These are phyloP conservation scores for Cladosporium colombiae DNA, from an alignment of 2,329 filamentous ascomycete genomes.

Conservation along the genomic window DNA sequence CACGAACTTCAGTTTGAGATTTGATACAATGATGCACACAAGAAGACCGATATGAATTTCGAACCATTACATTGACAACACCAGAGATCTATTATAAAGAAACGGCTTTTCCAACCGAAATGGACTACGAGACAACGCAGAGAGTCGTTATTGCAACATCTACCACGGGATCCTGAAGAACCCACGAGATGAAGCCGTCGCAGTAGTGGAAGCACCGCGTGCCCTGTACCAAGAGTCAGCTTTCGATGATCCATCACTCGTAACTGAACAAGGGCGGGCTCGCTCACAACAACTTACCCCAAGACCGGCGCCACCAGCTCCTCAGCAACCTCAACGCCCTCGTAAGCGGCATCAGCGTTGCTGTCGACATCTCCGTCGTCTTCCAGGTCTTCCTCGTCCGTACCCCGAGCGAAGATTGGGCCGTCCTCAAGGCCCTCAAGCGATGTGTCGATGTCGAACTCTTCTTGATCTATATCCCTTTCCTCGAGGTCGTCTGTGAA, in stretches of 20 bases:
- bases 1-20: not conserved
- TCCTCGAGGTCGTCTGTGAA: not conserved
- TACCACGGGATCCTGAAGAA: slow-evolving; percentile 12
- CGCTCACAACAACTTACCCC: slow-evolving; percentile 8
- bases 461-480: not conserved
- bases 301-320: slow-evolving; percentile 4
- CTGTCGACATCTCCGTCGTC: not conserved
- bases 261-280: not conserved
- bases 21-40: not conserved
- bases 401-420: no score
- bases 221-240: not conserved
- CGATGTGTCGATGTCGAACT: not conserved
- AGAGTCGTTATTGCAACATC: not conserved
- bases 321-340: not conserved
- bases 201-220: not conserved
- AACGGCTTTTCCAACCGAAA: not conserved
- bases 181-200: not conserved
- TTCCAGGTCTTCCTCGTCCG: not conserved
- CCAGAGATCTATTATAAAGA: not conserved
- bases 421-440: not conserved
- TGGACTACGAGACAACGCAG: not conserved
- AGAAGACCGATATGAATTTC: not conserved
- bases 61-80: not conserved
- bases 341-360: slow-evolving; percentile 9
- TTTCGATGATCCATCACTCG: not conserved